Evolutionary conservation across 352 stramenopile genomes (phyloP).

Genomic region (Elongisporangium prolatum): DNA sequence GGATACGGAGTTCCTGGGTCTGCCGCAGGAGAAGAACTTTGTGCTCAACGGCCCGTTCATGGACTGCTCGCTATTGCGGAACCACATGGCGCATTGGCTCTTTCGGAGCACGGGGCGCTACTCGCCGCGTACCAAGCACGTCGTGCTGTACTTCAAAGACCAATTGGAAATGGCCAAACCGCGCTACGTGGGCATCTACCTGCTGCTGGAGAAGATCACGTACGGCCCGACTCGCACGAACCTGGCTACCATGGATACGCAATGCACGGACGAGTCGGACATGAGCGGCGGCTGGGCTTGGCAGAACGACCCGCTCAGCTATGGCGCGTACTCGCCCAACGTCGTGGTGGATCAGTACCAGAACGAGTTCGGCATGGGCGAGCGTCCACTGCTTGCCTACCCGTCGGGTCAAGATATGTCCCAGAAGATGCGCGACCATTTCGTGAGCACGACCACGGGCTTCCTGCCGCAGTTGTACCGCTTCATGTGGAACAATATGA

Average conservation of each 20-base stretch:
- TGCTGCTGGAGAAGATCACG: conserved; percentile 71
- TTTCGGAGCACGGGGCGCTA: conserved; percentile 68
- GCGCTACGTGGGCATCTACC: conserved; percentile 62
- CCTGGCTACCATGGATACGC: conserved; percentile 41
- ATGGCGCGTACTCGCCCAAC: conserved; percentile 67
- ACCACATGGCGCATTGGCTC: conserved; percentile 77
- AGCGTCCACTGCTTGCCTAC: conserved; percentile 55
- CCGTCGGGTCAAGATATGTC: conserved; percentile 46
- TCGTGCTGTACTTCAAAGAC: conserved; percentile 58
- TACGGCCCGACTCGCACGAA: conserved; percentile 69
- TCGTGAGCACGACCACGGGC: conserved; percentile 50
- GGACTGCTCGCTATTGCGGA: conserved; percentile 66
- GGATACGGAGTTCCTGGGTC: conserved; percentile 35
- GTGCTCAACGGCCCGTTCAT: conserved; percentile 74
- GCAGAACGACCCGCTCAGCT: conserved; percentile 70
- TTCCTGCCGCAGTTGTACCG: conserved; percentile 66
- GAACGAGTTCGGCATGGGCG: conserved; percentile 75
- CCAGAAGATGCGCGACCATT: conserved; percentile 72
- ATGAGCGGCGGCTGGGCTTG: conserved; percentile 71
- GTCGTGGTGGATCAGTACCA: conserved; percentile 76
- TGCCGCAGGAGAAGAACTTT: conserved; percentile 63
- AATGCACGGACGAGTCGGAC: conserved; percentile 33
- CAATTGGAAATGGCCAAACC: conserved; percentile 14
- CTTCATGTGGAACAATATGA: conserved; percentile 79
- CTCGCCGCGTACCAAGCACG: conserved; percentile 55